Evolutionary conservation across 768 basidiomycete genomes (phyloP).

Genomic region (Clavulina sp.): DNA sequence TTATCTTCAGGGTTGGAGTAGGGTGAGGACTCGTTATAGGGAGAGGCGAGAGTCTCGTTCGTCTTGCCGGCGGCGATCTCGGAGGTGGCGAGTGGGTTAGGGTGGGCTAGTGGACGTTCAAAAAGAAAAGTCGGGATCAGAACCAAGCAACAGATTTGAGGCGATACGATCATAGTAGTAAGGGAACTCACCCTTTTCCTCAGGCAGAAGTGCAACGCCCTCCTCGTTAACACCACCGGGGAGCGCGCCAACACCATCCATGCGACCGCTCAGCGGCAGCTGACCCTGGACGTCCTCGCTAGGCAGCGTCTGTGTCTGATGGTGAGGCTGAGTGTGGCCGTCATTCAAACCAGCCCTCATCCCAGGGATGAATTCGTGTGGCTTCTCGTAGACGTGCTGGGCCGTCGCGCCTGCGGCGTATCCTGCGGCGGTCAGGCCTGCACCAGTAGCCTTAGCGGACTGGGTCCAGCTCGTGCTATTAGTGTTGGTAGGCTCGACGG

Average conservation of each 20-base stretch:
- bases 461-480: background rate
- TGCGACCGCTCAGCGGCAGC: background rate
- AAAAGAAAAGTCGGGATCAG: background rate
- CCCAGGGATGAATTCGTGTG: too few species aligned
- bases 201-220: constrained; percentile 1
- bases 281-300: background rate
- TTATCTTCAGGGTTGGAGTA: background rate
- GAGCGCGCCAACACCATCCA: constrained; percentile 1
- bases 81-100: background rate
- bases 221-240: background rate
- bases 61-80: background rate
- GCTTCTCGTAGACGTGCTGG: too few species aligned
- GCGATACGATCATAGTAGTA: background rate
- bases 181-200: background rate
- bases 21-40: background rate
- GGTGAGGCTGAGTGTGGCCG: too few species aligned
- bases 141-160: background rate
- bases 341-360: too few species aligned
- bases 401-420: background rate
- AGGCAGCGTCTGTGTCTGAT: background rate
- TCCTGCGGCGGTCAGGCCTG: background rate
- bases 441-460: background rate
- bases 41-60: background rate
- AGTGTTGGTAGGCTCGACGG: background rate
- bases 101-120: background rate